A percentile compares a stretch with the other conserved stretches of the same genome.
These are phyloP conservation scores for Lagenidium giganteum DNA, from an alignment of 352 stramenopile genomes.

Conservation along the genomic window DNA sequence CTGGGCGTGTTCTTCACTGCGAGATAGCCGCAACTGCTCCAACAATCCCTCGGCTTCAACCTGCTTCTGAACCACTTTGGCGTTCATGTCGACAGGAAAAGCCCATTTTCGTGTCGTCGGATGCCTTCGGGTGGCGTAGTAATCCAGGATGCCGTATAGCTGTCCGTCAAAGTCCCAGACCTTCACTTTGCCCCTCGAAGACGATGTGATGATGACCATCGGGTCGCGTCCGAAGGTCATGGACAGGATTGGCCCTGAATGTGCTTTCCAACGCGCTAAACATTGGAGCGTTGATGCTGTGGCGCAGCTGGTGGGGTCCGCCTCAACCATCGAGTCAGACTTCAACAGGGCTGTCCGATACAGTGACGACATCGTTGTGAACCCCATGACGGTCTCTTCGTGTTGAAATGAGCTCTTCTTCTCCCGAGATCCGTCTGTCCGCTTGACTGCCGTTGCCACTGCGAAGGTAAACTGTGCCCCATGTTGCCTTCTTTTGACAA, in stretches of 20 bases:
- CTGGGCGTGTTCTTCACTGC: constrained; percentile 6
- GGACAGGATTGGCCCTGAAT: constrained; percentile 27
- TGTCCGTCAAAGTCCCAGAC: constrained; percentile 43
- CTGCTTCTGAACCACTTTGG: constrained; percentile 27
- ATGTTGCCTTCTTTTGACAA: not conserved
- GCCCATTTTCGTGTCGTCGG: constrained; percentile 40
- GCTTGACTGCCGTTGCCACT: not conserved
- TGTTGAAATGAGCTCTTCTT: constrained; percentile 31
- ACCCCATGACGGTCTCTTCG: constrained; percentile 48
- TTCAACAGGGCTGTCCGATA: constrained; percentile 37
- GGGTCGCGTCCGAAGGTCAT: constrained; percentile 31
- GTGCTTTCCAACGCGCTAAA: constrained; percentile 31
- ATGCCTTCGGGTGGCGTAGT: constrained; percentile 51
- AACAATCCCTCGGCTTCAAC: constrained; percentile 38
- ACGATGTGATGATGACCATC: constrained; percentile 41
- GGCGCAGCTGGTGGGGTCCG: not conserved
- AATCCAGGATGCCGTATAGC: constrained; percentile 44
- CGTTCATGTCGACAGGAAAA: constrained; percentile 51
- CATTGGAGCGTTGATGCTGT: not conserved
- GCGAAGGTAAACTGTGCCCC: not conserved
- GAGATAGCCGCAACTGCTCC: constrained; percentile 16
- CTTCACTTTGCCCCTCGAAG: constrained; percentile 47
- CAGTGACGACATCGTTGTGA: constrained; percentile 40
- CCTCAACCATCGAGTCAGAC: no score
- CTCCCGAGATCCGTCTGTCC: constrained; percentile 1